phyloP scores from a whole-genome alignment of 2,329 filamentous ascomycete genomes.

The Sordariomycetes sp. region DNA sequence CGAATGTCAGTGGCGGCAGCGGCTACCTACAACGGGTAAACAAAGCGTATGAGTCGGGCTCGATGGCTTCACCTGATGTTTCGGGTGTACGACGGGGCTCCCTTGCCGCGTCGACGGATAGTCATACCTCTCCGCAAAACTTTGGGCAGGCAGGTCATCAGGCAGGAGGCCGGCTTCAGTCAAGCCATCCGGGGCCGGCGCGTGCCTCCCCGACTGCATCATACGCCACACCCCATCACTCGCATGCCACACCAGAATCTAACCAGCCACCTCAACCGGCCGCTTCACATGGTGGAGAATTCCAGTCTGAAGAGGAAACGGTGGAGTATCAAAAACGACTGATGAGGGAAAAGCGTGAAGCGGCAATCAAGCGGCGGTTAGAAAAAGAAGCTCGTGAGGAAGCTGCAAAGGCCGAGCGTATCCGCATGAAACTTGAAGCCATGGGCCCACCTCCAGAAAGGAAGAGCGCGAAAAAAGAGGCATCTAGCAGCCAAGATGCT shows the following conservation, averaged over 20 bases:
- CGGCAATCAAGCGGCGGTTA: slow-evolving; percentile 52
- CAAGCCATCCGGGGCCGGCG: slow-evolving; percentile 10
- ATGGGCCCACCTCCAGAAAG: slow-evolving; percentile 52
- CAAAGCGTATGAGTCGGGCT: slow-evolving; percentile 25
- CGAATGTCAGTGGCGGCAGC: slow-evolving; percentile 81
- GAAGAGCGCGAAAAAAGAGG: slow-evolving; percentile 40
- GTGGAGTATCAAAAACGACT: slow-evolving; percentile 54
- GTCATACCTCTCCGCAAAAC: slow-evolving; percentile 32
- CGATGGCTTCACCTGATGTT: slow-evolving; percentile 27
- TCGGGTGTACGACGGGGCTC: slow-evolving; percentile 25
- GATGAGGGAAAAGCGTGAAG: slow-evolving; percentile 59
- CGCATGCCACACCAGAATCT: slow-evolving; percentile 10
- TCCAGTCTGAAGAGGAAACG: slow-evolving; percentile 30
- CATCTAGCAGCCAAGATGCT: slow-evolving; percentile 3
- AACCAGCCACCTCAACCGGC: slow-evolving; percentile 12
- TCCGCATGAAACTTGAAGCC: slow-evolving; percentile 58
- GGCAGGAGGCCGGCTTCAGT: slow-evolving; percentile 6
- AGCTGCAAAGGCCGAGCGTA: slow-evolving; percentile 55
- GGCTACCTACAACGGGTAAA: slow-evolving; percentile 43
- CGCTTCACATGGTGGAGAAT: not conserved
- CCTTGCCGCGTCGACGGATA: slow-evolving; percentile 34
- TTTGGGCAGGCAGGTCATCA: slow-evolving; percentile 22
- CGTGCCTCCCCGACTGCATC: slow-evolving; percentile 28
- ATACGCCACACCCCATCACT: slow-evolving; percentile 16
- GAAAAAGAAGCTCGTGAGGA: slow-evolving; percentile 62